Evolutionary conservation across 2,329 filamentous ascomycete species (phyloP), one percentile per base, ranked within the genome.

Genomic region (Ceratocystis destructans): DNA sequence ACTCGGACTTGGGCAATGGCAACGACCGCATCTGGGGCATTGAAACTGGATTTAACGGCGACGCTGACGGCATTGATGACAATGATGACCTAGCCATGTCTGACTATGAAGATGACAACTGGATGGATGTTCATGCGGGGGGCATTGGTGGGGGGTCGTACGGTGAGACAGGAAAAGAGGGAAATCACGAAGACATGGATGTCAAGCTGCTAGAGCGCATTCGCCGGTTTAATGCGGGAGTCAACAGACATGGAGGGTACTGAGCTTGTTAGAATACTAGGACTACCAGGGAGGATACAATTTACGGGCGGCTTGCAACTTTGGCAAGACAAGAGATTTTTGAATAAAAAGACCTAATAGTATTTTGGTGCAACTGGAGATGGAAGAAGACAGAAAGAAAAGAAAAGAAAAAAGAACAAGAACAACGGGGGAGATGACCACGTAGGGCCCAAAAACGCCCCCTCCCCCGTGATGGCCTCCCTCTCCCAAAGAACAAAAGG

Each of bases 21-120:
- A 65, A 61, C 74, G 77, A 44, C 85, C 80, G 71, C 78, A 79
- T 55, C 82, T 77, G 22, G 75, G 74, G 28, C 81, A 83, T 64
- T 17, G 62, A 69, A 7, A 76, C 78, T 64, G 77, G 78, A 67
- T 77, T 79, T 69, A 82, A 83, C 65, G 81, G 83, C 70, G 83
- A 78, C 65, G 79, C 79, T 65, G 72, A 79, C 22, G 73, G 74
- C 5, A 71, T 74, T 28, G 73, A 74, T 50, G 72, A 74, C 17
- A 75, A 76, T 28, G 73, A 75, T 48, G 74, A 75, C 22, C 74
- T 77, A 62, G 75, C 75, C 70, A 75, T 48, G 72, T 78, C 66
- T 41, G 66, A 67, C 68, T 72, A 76, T 61, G 76, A 77, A 25
- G 73, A 71, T 50, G 75, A 76, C 50, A 76, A 77, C 46, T 65